Evolutionary conservation across 768 basidiomycete genomes (phyloP), one percentile per base, ranked within the genome.

Genomic region (Russula emetica): DNA sequence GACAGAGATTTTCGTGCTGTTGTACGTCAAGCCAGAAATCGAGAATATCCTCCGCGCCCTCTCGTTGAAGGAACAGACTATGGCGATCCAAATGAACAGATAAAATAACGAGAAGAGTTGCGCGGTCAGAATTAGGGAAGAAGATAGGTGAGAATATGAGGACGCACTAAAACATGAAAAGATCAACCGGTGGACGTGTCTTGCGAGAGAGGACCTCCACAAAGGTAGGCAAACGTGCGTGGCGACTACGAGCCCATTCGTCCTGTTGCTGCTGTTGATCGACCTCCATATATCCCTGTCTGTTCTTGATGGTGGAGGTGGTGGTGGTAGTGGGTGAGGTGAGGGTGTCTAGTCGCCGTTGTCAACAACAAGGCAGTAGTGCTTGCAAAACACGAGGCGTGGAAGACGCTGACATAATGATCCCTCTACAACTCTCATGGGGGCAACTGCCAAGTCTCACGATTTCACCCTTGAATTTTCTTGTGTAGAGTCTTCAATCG

Each of bases 21-120:
- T 97, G 94, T 7, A 98, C 97, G 74, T 99, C 97, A 32, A 99
- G 83, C 95, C 96, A 98, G 71, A 98, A 98, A 74, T 99, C 97
- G 51, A 99, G 78, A 55, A 94, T 90, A 74, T 99, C 97, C 73
- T 98, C 96, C 60, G 92, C 86, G 28, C 93, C 92, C 76, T 99
- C 96, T 40, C 94, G 85, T 73, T 98, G 96, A 40, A 99, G 79
- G 75, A 98, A 98, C 64, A 98, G 83, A 76, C 96, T 97, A 67
- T 30, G 54, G 18, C 18, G 18, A 38, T 20, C 36, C 51, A 63
- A 60, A 58, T 61, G 18, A 32, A 10, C 11, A 47, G 34, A 45
- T 40, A 10, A 0, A 22, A 26, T 20, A 14, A 20, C 24, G 18
- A 3, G 24, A 30, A 5, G 26, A 1, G 18, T 10, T 30, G 2